Percentiles rank a stretch among this genome's conserved stretches.
Evolutionary conservation across 495 filamentous ascomycete species (phyloP).

Genomic region (Neurospora sp.): DNA sequence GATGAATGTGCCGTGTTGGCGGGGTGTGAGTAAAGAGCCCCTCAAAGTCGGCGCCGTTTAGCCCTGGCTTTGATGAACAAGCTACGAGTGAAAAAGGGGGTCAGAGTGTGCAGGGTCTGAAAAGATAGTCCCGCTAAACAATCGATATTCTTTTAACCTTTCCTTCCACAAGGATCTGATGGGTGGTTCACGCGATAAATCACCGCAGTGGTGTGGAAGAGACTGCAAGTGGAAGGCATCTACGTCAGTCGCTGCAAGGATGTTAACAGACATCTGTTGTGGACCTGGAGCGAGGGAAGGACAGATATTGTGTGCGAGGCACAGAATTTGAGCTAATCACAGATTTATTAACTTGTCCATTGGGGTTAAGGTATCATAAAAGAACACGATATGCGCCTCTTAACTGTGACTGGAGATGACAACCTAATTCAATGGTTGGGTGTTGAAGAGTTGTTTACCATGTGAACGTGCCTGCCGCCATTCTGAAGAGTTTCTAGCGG

Average conservation of each 20-base stretch:
- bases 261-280: neutral
- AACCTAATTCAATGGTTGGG: neutral
- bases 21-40: neutral
- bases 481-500: neutral
- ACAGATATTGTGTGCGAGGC: neutral
- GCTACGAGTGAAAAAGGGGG: neutral
- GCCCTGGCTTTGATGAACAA: neutral
- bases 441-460: neutral
- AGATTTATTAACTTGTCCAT: neutral
- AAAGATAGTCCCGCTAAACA: neutral
- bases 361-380: neutral
- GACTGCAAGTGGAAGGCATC: slow-evolving; percentile 1
- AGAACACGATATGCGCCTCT: neutral
- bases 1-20: neutral
- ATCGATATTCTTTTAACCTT: neutral
- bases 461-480: neutral
- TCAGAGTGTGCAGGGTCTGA: neutral
- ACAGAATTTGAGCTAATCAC: neutral
- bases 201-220: neutral
- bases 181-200: neutral
- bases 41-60: neutral
- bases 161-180: neutral
- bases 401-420: neutral
- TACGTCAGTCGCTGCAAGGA: slow-evolving; percentile 18
- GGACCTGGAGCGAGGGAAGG: neutral